Base-by-base conservation (phyloP, 352 stramenopile species). In the Pythium monospermum region DNA sequence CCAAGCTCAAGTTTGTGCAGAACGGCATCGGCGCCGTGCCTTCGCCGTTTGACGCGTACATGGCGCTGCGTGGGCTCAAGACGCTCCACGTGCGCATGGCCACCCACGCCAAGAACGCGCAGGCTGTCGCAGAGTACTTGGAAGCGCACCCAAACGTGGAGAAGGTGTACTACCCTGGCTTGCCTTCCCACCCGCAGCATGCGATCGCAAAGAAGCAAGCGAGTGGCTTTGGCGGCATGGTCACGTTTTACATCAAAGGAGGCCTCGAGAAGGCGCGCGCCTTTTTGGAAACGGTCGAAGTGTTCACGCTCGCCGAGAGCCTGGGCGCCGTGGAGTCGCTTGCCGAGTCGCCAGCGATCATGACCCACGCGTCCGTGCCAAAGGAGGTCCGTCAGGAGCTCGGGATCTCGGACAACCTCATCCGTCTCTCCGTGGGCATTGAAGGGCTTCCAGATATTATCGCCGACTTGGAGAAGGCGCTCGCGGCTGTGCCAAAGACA, bases 251-350 rank as follows among this genome's bases (percentile, higher is more conserved):
- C 66, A 76, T 98, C 40, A 95, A 87, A 66, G 87, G 85, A 57
- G 74, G 88, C 2, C 67, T 86, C 44, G 65, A 84, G 28, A 76
- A 85, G 57, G 68, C 87, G 8, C 91, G 90, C 38, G 79, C 77
- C 18, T 98, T 99, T 61, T 93, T 99, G 37, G 85, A 98, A 59
- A 83, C 71, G 37, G 65, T 97, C 45, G 62, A 97, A 48, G 67
- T 99, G n/a, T 94, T 96, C 45, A 96, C 79, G 41, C 83, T 98
- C 61, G 78, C 97, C 13, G 94, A 96, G 54, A 98, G 97, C 66
- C 90, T 98, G 5, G 95, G 94, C 28, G 93, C 97, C 59, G 85
- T 93, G 25, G 85, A 95, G 59, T 96, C 83, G 40, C 76, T 98
- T 10, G 87, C 85, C 13, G 97, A 98, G 61, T 95, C 96, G 51